phyloP scores from a whole-genome alignment of 352 stramenopile genomes.

The Globisporangium camurandrum region DNA sequence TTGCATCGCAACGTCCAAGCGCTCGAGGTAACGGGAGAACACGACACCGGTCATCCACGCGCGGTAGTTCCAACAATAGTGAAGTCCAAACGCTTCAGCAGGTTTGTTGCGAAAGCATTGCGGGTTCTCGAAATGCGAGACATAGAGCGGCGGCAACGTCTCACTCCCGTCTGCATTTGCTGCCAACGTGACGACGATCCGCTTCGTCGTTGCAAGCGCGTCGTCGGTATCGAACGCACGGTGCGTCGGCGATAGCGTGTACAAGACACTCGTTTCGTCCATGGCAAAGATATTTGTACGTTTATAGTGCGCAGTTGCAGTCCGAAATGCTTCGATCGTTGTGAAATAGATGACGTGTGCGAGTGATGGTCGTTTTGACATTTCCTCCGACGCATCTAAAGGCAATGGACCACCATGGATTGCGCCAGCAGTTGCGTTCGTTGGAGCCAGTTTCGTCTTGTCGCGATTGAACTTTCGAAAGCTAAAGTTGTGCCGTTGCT shows the following conservation, averaged over 20 bases:
- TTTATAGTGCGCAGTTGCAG: constrained; percentile 71
- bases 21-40: constrained; percentile 78
- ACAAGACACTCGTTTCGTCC: constrained; percentile 68
- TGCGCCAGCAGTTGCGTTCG: background rate
- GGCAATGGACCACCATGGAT: too few relatives aligned
- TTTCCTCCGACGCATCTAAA: too few relatives aligned
- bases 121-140: constrained; percentile 71
- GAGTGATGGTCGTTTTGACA: too few relatives aligned
- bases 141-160: constrained; percentile 72
- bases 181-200: constrained; percentile 54
- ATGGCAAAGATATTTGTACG: constrained; percentile 68
- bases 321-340: constrained; percentile 47
- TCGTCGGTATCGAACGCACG: constrained; percentile 36
- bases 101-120: constrained; percentile 73
- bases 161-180: constrained; percentile 68
- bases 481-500: constrained; percentile 78
- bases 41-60: constrained; percentile 80
- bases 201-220: constrained; percentile 57
- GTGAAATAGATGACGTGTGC: constrained; percentile 50
- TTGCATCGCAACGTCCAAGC: constrained; percentile 71
- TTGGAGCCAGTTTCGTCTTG: constrained; percentile 20
- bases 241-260: constrained; percentile 54
- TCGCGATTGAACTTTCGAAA: constrained; percentile 80
- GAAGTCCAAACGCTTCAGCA: constrained; percentile 68
- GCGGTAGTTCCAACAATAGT: constrained; percentile 82